These are phyloP conservation scores for Botrytis fragariae DNA, from an alignment of 2,329 filamentous ascomycete genomes.

Conservation along the genomic window DNA sequence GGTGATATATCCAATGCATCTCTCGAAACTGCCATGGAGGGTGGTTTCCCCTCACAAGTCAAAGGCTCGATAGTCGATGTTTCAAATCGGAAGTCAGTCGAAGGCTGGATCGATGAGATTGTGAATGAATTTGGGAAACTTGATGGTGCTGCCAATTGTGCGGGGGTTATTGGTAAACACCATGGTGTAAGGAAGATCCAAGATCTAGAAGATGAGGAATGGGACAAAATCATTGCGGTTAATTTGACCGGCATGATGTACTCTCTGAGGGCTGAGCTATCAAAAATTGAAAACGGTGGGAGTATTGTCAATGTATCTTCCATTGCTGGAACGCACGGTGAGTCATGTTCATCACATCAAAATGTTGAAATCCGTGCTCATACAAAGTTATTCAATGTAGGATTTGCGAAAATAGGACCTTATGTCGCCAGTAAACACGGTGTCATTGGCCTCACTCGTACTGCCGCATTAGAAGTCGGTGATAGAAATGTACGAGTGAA, in stretches of 20 bases:
- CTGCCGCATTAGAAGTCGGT: constrained; percentile 30
- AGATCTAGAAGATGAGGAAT: constrained; percentile 41
- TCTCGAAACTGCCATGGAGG: constrained; percentile 34
- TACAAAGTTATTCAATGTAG: constrained; percentile 37
- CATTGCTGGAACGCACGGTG: constrained; percentile 49
- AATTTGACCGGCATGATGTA: constrained; percentile 43
- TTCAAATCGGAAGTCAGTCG: constrained; percentile 34
- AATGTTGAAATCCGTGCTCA: neutral
- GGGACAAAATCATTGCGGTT: constrained; percentile 41
- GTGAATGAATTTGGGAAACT: constrained; percentile 40
- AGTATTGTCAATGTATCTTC: constrained; percentile 45
- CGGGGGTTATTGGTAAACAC: constrained; percentile 41
- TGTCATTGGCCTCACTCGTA: constrained; percentile 42
- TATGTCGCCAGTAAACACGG: constrained; percentile 40
- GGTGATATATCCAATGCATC: constrained; percentile 26
- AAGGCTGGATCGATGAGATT: constrained; percentile 41
- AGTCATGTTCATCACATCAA: constrained; percentile 4
- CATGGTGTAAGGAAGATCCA: constrained; percentile 36
- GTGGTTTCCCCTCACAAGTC: neutral
- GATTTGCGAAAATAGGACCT: constrained; percentile 36
- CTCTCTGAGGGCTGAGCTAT: constrained; percentile 41
- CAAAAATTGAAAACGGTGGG: constrained; percentile 41
- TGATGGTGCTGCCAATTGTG: constrained; percentile 52
- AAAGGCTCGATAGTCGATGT: constrained; percentile 32
- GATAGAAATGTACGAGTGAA: constrained; percentile 42